Percentiles rank a stretch among this genome's conserved stretches.
These are phyloP conservation scores for Aspergillus costaricaensis DNA, from an alignment of 2,329 filamentous ascomycete species.

Conservation along the genomic window DNA sequence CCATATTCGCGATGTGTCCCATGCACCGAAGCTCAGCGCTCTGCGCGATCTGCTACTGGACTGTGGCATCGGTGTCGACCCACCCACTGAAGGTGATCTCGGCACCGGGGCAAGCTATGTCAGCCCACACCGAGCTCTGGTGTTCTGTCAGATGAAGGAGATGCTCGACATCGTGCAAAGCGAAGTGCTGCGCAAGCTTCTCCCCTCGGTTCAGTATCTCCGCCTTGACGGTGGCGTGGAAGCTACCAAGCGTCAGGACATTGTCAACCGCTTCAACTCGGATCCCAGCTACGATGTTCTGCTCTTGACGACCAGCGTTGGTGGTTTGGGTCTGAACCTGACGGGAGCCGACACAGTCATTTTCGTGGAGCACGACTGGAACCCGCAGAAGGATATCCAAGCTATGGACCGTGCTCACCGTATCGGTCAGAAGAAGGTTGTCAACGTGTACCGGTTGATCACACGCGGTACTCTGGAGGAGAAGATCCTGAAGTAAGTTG, in stretches of 20 bases:
- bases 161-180: constrained; percentile 99
- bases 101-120: constrained; percentile 73
- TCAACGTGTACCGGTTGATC: constrained; percentile 96
- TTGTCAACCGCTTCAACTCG: constrained; percentile 98
- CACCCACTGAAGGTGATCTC: constrained; percentile 54
- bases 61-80: constrained; percentile 87
- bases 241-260: constrained; percentile 89
- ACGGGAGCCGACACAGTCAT: constrained; percentile 98
- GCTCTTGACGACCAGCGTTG: constrained; percentile 90
- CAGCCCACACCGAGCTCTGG: constrained; percentile 89
- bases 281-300: constrained; percentile 96
- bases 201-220: constrained; percentile 90
- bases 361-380: constrained; percentile 99
- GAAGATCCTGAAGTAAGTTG: constrained; percentile 80
- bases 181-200: constrained; percentile 82
- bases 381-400: constrained; percentile 96
- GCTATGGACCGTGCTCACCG: constrained; percentile 98
- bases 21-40: constrained; percentile 90
- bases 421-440: constrained; percentile 99
- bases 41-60: constrained; percentile 94
- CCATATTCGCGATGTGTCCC: constrained; percentile 77
- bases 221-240: constrained; percentile 94
- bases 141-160: constrained; percentile 99
- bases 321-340: constrained; percentile 89
- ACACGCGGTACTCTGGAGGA: constrained; percentile 95